Percentiles rank a stretch among this genome's conserved stretches.
phyloP scores from a whole-genome alignment of 2,329 filamentous ascomycete genomes.

The Pseudogymnoascus sp. region DNA sequence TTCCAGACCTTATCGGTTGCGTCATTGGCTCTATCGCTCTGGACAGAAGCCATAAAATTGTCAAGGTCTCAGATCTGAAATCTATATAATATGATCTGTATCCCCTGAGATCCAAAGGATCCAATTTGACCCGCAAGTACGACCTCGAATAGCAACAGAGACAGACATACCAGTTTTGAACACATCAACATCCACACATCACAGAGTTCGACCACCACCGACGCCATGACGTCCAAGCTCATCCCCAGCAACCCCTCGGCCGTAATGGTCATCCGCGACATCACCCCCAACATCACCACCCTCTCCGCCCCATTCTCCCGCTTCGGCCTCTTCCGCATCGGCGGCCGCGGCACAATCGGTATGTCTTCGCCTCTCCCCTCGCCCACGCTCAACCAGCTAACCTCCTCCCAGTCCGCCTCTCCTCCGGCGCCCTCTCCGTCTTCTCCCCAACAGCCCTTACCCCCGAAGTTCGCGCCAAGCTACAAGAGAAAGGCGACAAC shows the following conservation, averaged over 20 bases:
- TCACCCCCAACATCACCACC: slow-evolving; percentile 71
- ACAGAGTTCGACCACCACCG: not conserved
- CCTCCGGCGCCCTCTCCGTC: slow-evolving; percentile 69
- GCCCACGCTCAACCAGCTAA: not conserved
- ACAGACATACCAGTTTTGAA: not conserved
- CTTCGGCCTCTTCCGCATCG: slow-evolving; percentile 70
- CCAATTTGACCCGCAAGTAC: not conserved
- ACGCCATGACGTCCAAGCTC: slow-evolving; percentile 30
- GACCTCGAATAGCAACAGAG: not conserved
- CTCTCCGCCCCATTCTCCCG: slow-evolving; percentile 78
- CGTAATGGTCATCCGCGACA: slow-evolving; percentile 82
- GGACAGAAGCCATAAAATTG: not conserved
- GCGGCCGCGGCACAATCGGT: slow-evolving; percentile 81
- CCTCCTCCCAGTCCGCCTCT: slow-evolving; percentile 57
- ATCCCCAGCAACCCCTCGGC: slow-evolving; percentile 64
- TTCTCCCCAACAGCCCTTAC: slow-evolving; percentile 90
- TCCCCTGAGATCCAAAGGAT: not conserved
- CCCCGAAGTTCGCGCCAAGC: slow-evolving; percentile 56
- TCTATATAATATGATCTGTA: not conserved
- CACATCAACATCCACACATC: not conserved
- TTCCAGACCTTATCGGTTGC: slow-evolving; percentile 6
- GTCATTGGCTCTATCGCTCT: not conserved
- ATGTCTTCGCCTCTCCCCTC: slow-evolving; percentile 21
- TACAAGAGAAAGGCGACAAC: slow-evolving; percentile 57
- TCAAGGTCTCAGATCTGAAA: not conserved